Conservation (phyloP, 2,329 filamentous ascomycete species). For the Metarhizium guizhouense region DNA sequence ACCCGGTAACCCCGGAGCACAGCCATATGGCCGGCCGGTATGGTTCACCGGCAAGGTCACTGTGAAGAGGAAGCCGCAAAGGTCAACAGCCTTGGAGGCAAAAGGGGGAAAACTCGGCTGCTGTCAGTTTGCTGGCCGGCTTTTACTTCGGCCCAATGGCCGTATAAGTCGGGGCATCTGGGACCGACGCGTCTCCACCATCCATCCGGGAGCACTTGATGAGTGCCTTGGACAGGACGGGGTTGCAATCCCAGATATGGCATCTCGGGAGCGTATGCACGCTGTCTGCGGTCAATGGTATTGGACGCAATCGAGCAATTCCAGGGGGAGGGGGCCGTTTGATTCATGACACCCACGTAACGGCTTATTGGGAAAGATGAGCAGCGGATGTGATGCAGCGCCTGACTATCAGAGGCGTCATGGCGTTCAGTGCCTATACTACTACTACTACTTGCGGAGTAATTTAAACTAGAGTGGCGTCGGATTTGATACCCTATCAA, state of each 20-base stretch:
- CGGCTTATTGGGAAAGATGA: background rate
- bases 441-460: background rate
- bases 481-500: background rate
- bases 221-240: too few species aligned
- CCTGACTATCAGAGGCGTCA: background rate
- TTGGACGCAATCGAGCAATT: too few species aligned
- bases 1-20: background rate
- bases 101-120: background rate
- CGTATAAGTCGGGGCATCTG: background rate
- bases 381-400: background rate
- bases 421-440: background rate
- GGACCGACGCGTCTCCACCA: background rate
- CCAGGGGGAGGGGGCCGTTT: background rate
- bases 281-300: too few species aligned
- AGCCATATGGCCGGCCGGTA: background rate
- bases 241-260: background rate
- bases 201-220: background rate
- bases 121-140: background rate
- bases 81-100: background rate
- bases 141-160: background rate
- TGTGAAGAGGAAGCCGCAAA: background rate
- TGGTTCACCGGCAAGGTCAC: background rate
- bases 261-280: too few species aligned
- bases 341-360: background rate
- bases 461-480: background rate